Base-by-base conservation (phyloP, 805 yeast genomes). In the Candida wancherniae region DNA sequence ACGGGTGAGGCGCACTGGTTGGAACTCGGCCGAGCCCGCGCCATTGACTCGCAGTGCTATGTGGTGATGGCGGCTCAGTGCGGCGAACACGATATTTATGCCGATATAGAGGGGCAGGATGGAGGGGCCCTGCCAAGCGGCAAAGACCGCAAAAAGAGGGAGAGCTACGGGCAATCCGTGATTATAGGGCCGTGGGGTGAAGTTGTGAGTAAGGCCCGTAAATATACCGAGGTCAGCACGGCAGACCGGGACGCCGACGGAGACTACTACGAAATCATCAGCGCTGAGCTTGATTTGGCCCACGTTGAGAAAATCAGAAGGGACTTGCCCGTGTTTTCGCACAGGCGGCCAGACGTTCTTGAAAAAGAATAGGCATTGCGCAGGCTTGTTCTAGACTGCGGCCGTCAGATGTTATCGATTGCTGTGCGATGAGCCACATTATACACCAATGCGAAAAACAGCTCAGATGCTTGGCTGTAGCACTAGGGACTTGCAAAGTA, bases 1-100 rank as follows among this genome's bases (percentile, higher is more conserved):
- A 90, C 97, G 0, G 98, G 98, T 1, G 76, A 76, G 30, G 85
- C 90, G 1, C 98, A 90, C 50, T 90, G 97, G 95, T 77, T 77
- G 31, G 55, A 74, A 1, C 63, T 90, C 30, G 96, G 85, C 2
- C 67, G 76, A 16, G 81, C 95, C 0, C 64, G 97, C 28, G 97
- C 97, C 4, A 71, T 90, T 9, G 95, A 88, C 51, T 73, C 90
- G 1, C 97, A 92, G 57, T 67, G 82, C 37, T 92, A 72, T 53
- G 95, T 88, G 5, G 63, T 90, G 4, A 74, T 87, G 82, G 88
- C 97, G 2, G 94, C 92, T 0, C 95, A 86, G 51, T 75, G 77
- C 34, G 97, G 97, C 2, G 57, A 59, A 23, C 96, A 87, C 52
- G 76, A 78, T 36, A 67, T 75, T 0, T 49, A 53, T 19, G 64